Evolutionary conservation across 176 grass and related monocot species (phyloP).

Genomic region (Bonia amplexicaulis): DNA sequence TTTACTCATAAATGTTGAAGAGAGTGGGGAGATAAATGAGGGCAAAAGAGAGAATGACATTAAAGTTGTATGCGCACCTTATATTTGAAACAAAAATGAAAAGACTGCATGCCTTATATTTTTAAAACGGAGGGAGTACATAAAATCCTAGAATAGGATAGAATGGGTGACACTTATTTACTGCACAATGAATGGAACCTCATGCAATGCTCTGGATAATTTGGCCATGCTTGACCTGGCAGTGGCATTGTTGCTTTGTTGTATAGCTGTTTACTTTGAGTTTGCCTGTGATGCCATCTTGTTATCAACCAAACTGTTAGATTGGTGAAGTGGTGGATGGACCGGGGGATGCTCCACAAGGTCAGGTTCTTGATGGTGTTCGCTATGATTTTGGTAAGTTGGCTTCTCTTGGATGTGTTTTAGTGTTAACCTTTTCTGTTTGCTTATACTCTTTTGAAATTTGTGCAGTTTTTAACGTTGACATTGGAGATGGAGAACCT

Average conservation of each 20-base stretch:
- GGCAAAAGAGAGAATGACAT: too few relatives aligned
- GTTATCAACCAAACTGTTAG: slow-evolving; percentile 38
- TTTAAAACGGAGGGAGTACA: background rate
- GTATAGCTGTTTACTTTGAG: background rate
- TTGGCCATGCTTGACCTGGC: background rate
- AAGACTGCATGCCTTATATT: too few relatives aligned
- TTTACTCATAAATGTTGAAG: too few relatives aligned
- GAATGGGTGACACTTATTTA: background rate
- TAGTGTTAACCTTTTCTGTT: slow-evolving; percentile 12
- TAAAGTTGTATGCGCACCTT: too few relatives aligned
- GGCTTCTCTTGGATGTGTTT: slow-evolving; percentile 24
- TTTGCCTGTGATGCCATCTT: slow-evolving; percentile 5
- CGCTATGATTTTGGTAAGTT: slow-evolving; percentile 85
- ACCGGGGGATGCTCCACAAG: slow-evolving; percentile 47
- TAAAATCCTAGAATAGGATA: background rate
- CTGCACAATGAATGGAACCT: background rate
- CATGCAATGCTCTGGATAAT: background rate
- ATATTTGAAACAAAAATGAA: too few relatives aligned
- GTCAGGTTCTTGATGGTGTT: slow-evolving; percentile 78
- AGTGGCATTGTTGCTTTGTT: background rate
- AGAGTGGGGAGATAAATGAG: too few relatives aligned
- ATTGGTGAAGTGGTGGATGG: slow-evolving; percentile 94
- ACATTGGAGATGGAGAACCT: slow-evolving; percentile 96
- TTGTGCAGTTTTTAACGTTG: slow-evolving; percentile 91
- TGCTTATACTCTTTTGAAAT: slow-evolving; percentile 26